Base-by-base conservation (phyloP, 352 stramenopile species). In the Phytophthora multivora region DNA sequence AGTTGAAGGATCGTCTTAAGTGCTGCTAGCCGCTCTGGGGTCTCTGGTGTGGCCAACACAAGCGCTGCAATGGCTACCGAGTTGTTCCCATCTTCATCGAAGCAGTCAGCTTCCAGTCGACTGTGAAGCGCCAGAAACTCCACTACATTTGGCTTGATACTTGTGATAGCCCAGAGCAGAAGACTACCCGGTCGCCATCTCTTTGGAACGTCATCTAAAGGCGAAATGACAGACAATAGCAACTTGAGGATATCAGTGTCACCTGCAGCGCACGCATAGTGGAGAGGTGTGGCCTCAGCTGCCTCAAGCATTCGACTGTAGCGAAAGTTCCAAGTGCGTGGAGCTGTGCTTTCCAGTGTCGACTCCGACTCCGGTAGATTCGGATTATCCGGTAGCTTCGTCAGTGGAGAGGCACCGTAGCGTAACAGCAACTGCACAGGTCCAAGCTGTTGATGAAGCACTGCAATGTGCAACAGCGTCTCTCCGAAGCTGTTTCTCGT, bases 1-100 rank as follows among this genome's bases (percentile, higher is more conserved):
- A 69, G 33, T 23, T 71, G 52, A 13, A 75, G 33, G 26, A 78
- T 65, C 0, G 5, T 38, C 30, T 70, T 60, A 11, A 79, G 54
- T 10, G 53, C 56, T 21, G 30, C 39, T 4, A 71, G 47, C 30
- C 36, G 50, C 18, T 64, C 46, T 12, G 48, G 48, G 2, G 53
- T 54, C 38, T 52, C 62, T 6, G 15, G 51, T 7, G 51, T 55
- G 2, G 67, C 74, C 9, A 89, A 53, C 5, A 76, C 68, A 18
- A 88, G 64, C 13, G 75, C 69, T 19, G 81, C 79, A 33, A 91
- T 73, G 0, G 71, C 80, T 23, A 86, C 68, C 0, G 77, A 73
- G 49, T 88, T 91, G 66, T 93, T 91, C 16, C 80, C 79, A 49
- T 91, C 81, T 60, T 90, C 80, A 48, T 93, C 84, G 21, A 80